A percentile compares a stretch with the other conserved stretches of the same genome.
These are phyloP conservation scores for Angophora floribunda DNA, from an alignment of 345 rosid genomes.

Conservation along the genomic window DNA sequence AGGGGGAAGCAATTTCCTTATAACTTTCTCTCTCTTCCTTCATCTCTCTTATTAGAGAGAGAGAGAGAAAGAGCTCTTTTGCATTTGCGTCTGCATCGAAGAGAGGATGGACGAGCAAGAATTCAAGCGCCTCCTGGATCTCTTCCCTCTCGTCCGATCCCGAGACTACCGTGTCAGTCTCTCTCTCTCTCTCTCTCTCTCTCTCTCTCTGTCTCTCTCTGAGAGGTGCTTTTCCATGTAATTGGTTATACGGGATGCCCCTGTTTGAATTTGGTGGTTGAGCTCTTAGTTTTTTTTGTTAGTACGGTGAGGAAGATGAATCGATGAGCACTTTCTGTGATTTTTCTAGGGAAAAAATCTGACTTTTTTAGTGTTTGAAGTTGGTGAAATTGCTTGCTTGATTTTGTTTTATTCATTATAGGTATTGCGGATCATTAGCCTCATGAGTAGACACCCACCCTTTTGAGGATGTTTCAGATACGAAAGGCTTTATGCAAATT, in stretches of 20 bases:
- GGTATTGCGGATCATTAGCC: neutral
- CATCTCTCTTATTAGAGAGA: neutral
- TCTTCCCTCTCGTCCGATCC: slow-evolving; percentile 78
- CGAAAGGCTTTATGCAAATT: neutral
- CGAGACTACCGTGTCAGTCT: slow-evolving; percentile 48
- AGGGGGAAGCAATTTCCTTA: neutral
- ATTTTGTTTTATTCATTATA: neutral
- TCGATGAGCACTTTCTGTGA: neutral
- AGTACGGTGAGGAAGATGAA: neutral
- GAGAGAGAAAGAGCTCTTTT: neutral
- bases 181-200: neutral
- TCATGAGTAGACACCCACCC: neutral
- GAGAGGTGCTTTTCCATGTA: neutral
- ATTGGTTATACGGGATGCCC: neutral
- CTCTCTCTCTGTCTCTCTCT: neutral
- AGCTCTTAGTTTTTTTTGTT: neutral
- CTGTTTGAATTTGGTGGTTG: neutral
- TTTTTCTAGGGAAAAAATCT: neutral
- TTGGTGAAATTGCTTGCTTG: neutral
- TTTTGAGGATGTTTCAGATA: neutral
- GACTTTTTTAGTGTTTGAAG: neutral
- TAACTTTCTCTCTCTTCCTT: neutral
- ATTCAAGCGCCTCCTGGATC: slow-evolving; percentile 61
- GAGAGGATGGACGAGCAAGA: slow-evolving; percentile 64
- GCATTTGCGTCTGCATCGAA: neutral